Conservation (phyloP, 2,329 filamentous ascomycete species). For the Bipolaris victoriae region DNA sequence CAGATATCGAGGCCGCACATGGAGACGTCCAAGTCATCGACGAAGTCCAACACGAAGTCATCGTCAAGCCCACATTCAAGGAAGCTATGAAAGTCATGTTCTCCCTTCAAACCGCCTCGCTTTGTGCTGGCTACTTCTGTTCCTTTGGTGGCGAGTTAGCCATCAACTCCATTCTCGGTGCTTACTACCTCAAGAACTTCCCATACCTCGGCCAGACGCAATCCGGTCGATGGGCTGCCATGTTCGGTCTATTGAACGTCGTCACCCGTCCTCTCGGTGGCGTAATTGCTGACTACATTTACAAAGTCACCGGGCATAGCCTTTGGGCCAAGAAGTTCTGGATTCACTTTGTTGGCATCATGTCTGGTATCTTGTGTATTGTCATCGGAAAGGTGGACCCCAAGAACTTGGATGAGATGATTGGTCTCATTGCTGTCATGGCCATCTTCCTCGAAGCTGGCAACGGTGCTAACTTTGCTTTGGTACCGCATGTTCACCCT, state of each 20-base stretch:
- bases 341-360: slow-evolving; percentile 62
- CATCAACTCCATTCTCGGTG: slow-evolving; percentile 66
- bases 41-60: slow-evolving; percentile 64
- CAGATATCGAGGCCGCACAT: slow-evolving; percentile 56
- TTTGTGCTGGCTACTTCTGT: slow-evolving; percentile 63
- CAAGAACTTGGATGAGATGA: slow-evolving; percentile 67
- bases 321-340: slow-evolving; percentile 71
- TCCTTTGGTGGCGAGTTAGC: slow-evolving; percentile 66
- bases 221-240: slow-evolving; percentile 68
- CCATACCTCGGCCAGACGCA: slow-evolving; percentile 60
- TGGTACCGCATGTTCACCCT: slow-evolving; percentile 86
- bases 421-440: slow-evolving; percentile 77
- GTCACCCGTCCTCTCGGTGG: slow-evolving; percentile 71
- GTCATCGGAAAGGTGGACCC: slow-evolving; percentile 70
- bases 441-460: slow-evolving; percentile 83
- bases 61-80: slow-evolving; percentile 65
- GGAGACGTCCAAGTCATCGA: slow-evolving; percentile 61
- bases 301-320: slow-evolving; percentile 54
- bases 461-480: slow-evolving; percentile 85
- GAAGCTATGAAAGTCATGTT: slow-evolving; percentile 67
- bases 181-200: slow-evolving; percentile 65
- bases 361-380: slow-evolving; percentile 65
- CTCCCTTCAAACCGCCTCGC: slow-evolving; percentile 63
- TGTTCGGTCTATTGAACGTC: slow-evolving; percentile 78
- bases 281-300: slow-evolving; percentile 63